Conservation (phyloP, 78 protist genomes). For the Protostelium mycophagum region DNA sequence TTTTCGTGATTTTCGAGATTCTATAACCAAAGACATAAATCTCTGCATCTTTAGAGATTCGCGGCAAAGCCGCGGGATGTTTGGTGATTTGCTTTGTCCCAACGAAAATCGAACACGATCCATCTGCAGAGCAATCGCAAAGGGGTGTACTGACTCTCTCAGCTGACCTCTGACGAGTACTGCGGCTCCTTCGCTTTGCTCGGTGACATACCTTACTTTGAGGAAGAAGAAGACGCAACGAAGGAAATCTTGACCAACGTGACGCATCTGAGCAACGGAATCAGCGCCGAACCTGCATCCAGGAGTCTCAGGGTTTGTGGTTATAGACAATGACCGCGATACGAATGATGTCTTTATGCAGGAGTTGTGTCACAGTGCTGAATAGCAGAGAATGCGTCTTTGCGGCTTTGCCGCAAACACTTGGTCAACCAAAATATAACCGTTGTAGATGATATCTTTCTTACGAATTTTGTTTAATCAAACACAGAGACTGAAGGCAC, state of each 20-base stretch:
- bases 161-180: not conserved
- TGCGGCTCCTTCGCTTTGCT: not conserved
- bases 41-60: constrained; percentile 26
- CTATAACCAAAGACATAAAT: constrained; percentile 2
- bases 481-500: not conserved
- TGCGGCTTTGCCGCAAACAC: too few species aligned
- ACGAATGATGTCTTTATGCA: too few species aligned
- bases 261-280: constrained; percentile 19
- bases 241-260: constrained; percentile 35
- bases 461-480: too few species aligned
- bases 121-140: constrained; percentile 19
- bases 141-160: not conserved
- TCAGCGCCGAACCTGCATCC: constrained; percentile 54
- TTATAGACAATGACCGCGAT: too few species aligned
- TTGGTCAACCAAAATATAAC: too few species aligned
- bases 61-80: constrained; percentile 22
- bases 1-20: too few species aligned
- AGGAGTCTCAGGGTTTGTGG: constrained; percentile 40
- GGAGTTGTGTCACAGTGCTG: too few species aligned
- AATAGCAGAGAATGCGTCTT: too few species aligned
- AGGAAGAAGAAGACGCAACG: not conserved
- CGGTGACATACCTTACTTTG: not conserved
- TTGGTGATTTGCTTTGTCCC: not conserved
- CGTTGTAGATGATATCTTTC: too few species aligned
- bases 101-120: not conserved